Conservation (phyloP, 257 asterid species). For the Solanum corneliomulleri region DNA sequence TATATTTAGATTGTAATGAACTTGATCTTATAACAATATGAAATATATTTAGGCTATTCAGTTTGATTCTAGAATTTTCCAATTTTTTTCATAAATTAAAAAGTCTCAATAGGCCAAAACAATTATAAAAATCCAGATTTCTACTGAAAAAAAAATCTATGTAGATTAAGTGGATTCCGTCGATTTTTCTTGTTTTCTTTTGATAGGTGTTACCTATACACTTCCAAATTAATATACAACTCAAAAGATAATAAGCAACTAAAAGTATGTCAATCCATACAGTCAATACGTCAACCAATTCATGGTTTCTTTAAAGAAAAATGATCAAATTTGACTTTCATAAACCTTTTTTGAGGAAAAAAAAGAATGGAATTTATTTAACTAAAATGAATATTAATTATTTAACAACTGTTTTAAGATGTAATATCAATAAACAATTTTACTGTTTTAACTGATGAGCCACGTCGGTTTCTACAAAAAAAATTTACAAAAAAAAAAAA, state of each 20-base stretch:
- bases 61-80: too few species aligned
- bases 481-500: neutral
- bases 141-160: neutral
- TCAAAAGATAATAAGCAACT: neutral
- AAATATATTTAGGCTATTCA: too few species aligned
- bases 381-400: too few species aligned
- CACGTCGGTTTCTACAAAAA: neutral
- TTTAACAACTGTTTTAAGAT: too few species aligned
- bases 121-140: too few species aligned
- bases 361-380: neutral
- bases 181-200: neutral
- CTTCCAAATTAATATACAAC: neutral
- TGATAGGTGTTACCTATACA: neutral
- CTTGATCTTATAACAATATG: too few species aligned
- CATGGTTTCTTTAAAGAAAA: neutral
- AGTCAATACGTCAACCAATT: neutral
- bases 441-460: neutral
- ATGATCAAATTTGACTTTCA: neutral
- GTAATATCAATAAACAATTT: too few species aligned
- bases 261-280: neutral
- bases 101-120: too few species aligned
- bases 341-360: neutral
- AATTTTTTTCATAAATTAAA: too few species aligned
- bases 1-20: too few species aligned
- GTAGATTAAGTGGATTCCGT: neutral